phyloP scores from a whole-genome alignment of 495 filamentous ascomycete genomes.

The Daldinia bambusicola region DNA sequence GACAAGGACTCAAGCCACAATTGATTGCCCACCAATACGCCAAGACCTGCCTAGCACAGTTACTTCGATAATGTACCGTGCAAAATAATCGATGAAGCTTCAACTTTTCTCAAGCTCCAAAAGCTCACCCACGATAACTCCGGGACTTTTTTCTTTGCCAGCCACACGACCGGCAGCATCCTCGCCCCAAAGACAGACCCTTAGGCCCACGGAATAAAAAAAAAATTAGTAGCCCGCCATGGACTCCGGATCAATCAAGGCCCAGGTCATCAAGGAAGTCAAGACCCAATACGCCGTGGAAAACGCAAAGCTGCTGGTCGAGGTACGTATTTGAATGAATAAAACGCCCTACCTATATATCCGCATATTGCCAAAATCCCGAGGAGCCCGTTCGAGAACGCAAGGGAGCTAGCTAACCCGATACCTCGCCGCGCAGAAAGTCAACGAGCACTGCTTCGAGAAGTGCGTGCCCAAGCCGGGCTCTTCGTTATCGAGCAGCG shows the following conservation, averaged over 20 bases:
- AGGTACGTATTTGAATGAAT: constrained; percentile 60
- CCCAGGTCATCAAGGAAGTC: constrained; percentile 76
- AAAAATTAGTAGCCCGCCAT: constrained; percentile 42
- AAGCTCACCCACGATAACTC: neutral
- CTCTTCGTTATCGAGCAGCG: constrained; percentile 76
- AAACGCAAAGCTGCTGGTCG: constrained; percentile 79
- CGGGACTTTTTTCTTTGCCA: neutral
- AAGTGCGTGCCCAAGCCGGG: constrained; percentile 90
- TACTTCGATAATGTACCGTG: neutral
- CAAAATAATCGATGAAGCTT: constrained; percentile 34
- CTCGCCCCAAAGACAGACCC: neutral
- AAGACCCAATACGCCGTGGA: constrained; percentile 76
- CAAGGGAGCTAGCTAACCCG: constrained; percentile 20
- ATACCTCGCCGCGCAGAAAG: constrained; percentile 69
- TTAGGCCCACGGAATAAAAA: neutral
- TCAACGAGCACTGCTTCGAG: constrained; percentile 97
- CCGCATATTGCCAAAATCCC: neutral
- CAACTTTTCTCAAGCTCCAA: constrained; percentile 31
- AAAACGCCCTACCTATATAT: neutral
- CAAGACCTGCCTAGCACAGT: constrained; percentile 4
- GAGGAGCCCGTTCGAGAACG: neutral
- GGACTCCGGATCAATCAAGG: constrained; percentile 61
- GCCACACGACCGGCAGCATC: neutral
- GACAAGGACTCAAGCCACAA: constrained; percentile 18
- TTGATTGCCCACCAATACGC: neutral